Percentiles rank a stretch among this genome's conserved stretches.
Conservation (phyloP, 768 basidiomycete genomes). For the Lactifluus hygrophoroides region DNA sequence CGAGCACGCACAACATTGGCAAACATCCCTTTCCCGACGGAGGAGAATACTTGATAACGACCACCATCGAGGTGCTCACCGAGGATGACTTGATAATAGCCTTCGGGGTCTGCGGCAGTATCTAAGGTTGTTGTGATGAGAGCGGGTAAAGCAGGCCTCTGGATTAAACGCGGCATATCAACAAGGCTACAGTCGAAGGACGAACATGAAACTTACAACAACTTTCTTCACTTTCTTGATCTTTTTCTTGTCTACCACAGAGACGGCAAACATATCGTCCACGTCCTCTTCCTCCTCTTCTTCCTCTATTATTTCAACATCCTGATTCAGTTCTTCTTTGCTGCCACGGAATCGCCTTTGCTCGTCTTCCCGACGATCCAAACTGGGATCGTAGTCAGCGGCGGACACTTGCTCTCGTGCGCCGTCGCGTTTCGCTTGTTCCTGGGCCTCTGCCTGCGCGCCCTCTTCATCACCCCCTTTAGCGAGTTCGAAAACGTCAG, state of each 20-base stretch:
- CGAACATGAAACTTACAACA: conserved; percentile 32
- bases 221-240: conserved; percentile 49
- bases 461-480: conserved; percentile 52
- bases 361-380: conserved; percentile 81
- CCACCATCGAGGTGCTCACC: conserved; percentile 91
- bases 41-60: conserved; percentile 90
- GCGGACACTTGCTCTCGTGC: conserved; percentile 70
- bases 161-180: not conserved
- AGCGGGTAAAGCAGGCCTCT: conserved; percentile 49
- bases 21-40: conserved; percentile 98
- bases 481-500: conserved; percentile 54
- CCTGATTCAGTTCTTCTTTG: conserved; percentile 31
- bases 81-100: conserved; percentile 89
- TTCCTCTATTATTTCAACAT: conserved; percentile 44
- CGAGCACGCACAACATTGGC: conserved; percentile 92
- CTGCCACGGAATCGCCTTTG: conserved; percentile 51
- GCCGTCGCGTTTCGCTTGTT: conserved; percentile 35
- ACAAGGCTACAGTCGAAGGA: not conserved
- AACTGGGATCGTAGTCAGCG: conserved; percentile 83
- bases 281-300: conserved; percentile 76
- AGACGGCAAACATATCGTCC: conserved; percentile 92
- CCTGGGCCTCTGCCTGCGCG: conserved; percentile 38
- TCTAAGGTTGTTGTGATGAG: conserved; percentile 76
- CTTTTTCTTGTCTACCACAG: conserved; percentile 40
- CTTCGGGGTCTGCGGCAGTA: conserved; percentile 88